Evolutionary conservation across 768 basidiomycete genomes (phyloP), one percentile per base, ranked within the genome.

Genomic region (Leccinum disarticulatum): DNA sequence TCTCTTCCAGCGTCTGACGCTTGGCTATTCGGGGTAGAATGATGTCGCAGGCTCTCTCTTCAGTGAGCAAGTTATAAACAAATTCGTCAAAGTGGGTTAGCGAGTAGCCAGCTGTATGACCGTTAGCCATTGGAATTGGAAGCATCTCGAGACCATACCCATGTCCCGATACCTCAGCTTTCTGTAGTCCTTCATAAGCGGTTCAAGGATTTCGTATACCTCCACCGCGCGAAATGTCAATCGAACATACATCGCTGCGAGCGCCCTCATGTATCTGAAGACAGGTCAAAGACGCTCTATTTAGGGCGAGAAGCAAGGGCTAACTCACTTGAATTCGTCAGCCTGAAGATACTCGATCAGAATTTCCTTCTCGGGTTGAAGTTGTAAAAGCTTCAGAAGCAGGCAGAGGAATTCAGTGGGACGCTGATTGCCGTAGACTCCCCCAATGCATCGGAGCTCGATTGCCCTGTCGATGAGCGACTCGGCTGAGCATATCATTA

Each of bases 331-430:
- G 82, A 98, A 99, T 73, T 99, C 97, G 61, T 98, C 97, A 7
- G 94, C 97, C 56, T 87, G 84, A 25, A 99, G 78, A 71, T 99
- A 99, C 70, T 98, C 97, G 1, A 98, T 78, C 54, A 98, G 72
- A 55, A 99, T 98, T 76, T 98, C 97, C 73, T 95, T 96, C 76
- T 98, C 93, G 3, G 97, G 97, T 71, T 98, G 97, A 53, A 99
- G 87, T 76, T 98, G 96, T 48, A 99, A 81, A 54, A 99, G 82
- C 73, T 99, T 99, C 66, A 98, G 79, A 52, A 95, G 84, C 46
- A 99, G 80, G 69, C 91, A 95, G 52, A 98, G 77, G 75, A 96
- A 99, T 70, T 94, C 88, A 3, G 95, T 98, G 0, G 97, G 97
- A 50, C 88, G 84, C 66, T 97, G 93, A 74, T 98, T 98, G 61